These are phyloP conservation scores for Chlamydomonas sphaeroides DNA, from an alignment of 139 green algal species.

Conservation along the genomic window DNA sequence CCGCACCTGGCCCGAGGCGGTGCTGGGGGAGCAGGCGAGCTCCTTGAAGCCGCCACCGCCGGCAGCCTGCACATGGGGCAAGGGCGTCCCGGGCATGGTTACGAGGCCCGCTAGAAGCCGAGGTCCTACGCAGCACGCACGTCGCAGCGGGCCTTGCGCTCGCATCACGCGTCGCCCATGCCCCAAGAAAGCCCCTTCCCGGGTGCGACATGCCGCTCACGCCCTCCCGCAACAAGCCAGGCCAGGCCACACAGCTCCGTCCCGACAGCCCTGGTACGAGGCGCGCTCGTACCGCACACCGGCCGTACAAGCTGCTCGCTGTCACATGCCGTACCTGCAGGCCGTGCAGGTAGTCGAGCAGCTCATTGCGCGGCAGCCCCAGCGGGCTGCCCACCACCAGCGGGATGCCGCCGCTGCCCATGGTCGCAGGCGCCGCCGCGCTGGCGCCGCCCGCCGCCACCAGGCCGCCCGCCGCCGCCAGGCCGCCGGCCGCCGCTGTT, in stretches of 20 bases:
- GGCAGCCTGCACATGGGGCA: background rate
- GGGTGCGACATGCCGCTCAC: background rate
- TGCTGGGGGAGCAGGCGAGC: constrained; percentile 34
- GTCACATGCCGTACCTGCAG: constrained; percentile 63
- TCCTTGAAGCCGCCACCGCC: constrained; percentile 33
- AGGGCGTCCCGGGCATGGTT: no score
- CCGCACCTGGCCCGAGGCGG: no score
- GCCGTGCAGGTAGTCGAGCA: constrained; percentile 83
- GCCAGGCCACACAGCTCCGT: no score
- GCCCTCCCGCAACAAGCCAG: no score
- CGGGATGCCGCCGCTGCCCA: constrained; percentile 28
- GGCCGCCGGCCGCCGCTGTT: background rate
- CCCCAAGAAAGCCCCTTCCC: no score
- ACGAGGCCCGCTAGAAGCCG: no score
- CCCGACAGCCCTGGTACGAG: no score
- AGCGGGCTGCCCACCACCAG: constrained; percentile 33
- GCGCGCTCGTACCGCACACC: no score
- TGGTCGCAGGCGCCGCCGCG: constrained; percentile 18
- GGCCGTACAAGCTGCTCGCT: background rate
- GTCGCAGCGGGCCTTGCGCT: no score
- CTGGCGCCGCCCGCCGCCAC: background rate
- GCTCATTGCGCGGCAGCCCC: constrained; percentile 60
- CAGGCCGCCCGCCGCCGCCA: constrained; percentile 14
- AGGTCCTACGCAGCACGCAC: no score
- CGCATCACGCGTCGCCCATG: no score